Evolutionary conservation across 768 basidiomycete genomes (phyloP).

Genomic region (Collybia sordida): DNA sequence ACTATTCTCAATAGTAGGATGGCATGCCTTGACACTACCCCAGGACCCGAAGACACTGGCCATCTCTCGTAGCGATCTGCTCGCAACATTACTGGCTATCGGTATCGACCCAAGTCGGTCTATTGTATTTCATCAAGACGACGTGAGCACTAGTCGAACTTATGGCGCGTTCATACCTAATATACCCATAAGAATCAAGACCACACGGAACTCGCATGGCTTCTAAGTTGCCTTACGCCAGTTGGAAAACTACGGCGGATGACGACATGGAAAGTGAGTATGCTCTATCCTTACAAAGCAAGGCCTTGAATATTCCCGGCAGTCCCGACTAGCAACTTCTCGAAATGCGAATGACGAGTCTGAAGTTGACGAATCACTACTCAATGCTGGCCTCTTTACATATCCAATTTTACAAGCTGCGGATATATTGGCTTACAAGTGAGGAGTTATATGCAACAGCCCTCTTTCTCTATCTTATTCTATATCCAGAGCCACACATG

Average conservation of each 20-base stretch:
- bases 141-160: constrained; percentile 49
- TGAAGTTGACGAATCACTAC: constrained; percentile 76
- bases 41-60: constrained; percentile 71
- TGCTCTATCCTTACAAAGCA: too few species aligned
- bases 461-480: neutral
- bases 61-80: constrained; percentile 67
- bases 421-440: constrained; percentile 88
- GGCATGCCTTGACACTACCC: constrained; percentile 92
- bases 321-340: constrained; percentile 76
- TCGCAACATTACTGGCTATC: constrained; percentile 81
- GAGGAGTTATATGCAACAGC: constrained; percentile 22
- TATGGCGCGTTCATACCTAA: neutral
- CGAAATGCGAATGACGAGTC: constrained; percentile 74
- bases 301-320: neutral
- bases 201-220: constrained; percentile 89
- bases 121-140: constrained; percentile 85
- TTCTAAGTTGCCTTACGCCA: constrained; percentile 81
- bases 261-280: constrained; percentile 93
- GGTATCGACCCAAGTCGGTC: constrained; percentile 79
- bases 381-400: constrained; percentile 85
- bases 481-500: constrained; percentile 72
- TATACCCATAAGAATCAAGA: constrained; percentile 59
- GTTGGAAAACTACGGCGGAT: constrained; percentile 82
- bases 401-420: constrained; percentile 95
- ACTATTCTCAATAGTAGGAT: constrained; percentile 87